A percentile compares a stretch with the other conserved stretches of the same genome.
These are phyloP conservation scores for Trametes cinnabarina DNA, from an alignment of 768 basidiomycete genomes.

Conservation along the genomic window DNA sequence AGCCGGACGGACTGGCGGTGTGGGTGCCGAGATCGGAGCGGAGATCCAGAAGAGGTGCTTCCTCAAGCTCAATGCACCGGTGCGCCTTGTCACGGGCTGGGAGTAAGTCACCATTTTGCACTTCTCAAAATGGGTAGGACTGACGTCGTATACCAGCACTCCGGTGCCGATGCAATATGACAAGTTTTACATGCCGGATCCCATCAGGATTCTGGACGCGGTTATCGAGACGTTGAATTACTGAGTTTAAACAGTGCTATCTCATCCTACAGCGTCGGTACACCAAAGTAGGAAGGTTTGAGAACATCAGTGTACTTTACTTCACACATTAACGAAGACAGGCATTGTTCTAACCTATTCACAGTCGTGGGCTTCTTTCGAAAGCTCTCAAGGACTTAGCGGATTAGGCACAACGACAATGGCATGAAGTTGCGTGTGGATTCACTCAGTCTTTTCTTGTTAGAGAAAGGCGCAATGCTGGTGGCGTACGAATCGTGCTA, in stretches of 20 bases:
- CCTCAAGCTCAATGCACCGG: conserved; percentile 83
- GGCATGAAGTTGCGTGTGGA: too few relatives aligned
- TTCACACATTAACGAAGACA: not conserved
- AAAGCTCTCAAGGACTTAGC: too few relatives aligned
- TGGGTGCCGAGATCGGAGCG: conserved; percentile 89
- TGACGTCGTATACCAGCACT: conserved; percentile 44
- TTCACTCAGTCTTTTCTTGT: too few relatives aligned
- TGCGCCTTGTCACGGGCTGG: conserved; percentile 87
- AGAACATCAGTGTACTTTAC: not conserved
- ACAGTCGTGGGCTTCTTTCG: too few relatives aligned
- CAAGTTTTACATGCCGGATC: conserved; percentile 90
- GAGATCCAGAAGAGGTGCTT: conserved; percentile 89
- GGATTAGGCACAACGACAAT: too few relatives aligned
- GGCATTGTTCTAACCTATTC: not conserved
- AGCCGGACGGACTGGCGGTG: conserved; percentile 82
- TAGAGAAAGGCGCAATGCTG: too few relatives aligned
- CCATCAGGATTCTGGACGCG: conserved; percentile 78
- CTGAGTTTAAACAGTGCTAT: conserved; percentile 30
- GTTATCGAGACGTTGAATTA: conserved; percentile 80
- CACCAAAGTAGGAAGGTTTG: not conserved
- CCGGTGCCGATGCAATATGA: conserved; percentile 84
- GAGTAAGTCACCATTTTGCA: conserved; percentile 60
- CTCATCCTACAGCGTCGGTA: not conserved
- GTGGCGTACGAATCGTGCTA: too few relatives aligned
- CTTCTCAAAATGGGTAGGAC: not conserved